Percentiles rank a stretch among this genome's conserved stretches.
These are phyloP conservation scores for Fusarium circinatum DNA, from an alignment of 2,329 filamentous ascomycete genomes.

Conservation along the genomic window DNA sequence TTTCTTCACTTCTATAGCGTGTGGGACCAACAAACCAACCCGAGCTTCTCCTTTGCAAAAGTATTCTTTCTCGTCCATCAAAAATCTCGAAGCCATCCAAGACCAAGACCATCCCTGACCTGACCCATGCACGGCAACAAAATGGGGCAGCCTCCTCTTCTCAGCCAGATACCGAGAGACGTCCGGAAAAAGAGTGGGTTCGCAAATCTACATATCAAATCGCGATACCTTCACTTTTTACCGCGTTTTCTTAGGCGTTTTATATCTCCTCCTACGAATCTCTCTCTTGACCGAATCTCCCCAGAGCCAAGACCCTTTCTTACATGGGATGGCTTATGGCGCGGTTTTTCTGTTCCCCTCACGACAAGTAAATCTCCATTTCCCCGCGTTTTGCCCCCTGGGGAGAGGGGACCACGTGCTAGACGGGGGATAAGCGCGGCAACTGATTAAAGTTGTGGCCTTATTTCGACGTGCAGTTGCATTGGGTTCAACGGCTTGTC, in stretches of 20 bases:
- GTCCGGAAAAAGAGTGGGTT: constrained; percentile 39
- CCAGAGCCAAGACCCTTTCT: constrained; percentile 29
- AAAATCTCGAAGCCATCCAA: constrained; percentile 23
- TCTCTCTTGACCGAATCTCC: background rate
- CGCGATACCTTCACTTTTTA: constrained; percentile 34
- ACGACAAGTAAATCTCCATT: constrained; percentile 31
- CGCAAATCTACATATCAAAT: constrained; percentile 3
- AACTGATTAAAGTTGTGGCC: constrained; percentile 23
- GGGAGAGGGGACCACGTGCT: constrained; percentile 7
- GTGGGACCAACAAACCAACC: constrained; percentile 27
- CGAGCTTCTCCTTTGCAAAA: constrained; percentile 13
- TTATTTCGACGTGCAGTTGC: constrained; percentile 6
- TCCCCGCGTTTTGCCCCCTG: constrained; percentile 40
- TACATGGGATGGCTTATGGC: constrained; percentile 39
- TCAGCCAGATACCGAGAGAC: constrained; percentile 39
- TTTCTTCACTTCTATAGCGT: constrained; percentile 12
- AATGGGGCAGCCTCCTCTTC: background rate
- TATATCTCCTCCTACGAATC: background rate
- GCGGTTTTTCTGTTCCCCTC: constrained; percentile 34
- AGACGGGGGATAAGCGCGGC: constrained; percentile 12
- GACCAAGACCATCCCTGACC: background rate
- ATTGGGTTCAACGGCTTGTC: background rate
- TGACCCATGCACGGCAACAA: constrained; percentile 1
- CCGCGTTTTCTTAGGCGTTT: constrained; percentile 23
- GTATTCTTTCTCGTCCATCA: background rate